Conservation (phyloP, 2,329 filamentous ascomycete species). For the Pestalotiopsis sp. region DNA sequence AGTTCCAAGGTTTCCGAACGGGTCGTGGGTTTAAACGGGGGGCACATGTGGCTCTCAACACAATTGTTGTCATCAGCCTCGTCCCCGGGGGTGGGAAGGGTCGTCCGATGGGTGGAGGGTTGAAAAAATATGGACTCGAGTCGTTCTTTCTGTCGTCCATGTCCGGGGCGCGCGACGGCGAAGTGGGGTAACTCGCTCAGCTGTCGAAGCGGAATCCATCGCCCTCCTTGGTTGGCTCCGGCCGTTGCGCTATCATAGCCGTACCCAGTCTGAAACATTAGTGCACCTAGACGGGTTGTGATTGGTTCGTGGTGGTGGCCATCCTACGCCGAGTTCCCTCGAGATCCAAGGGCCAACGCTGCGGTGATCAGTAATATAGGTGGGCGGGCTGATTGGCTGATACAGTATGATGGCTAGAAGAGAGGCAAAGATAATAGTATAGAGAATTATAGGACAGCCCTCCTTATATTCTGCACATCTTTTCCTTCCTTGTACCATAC, state of each 20-base stretch:
- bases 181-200: background rate
- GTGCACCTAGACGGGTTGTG: background rate
- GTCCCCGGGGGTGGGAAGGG: background rate
- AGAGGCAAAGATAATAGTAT: no score
- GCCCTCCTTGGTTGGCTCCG: background rate
- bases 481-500: background rate
- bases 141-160: background rate
- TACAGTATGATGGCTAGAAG: no score
- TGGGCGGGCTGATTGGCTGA: no score
- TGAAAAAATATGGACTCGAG: background rate
- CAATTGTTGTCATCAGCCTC: background rate
- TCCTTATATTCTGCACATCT: background rate
- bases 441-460: no score
- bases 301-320: background rate
- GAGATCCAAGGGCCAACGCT: no score
- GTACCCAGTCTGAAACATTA: conserved; percentile 3
- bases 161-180: background rate
- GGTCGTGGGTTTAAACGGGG: background rate
- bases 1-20: background rate
- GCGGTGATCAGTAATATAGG: no score
- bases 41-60: background rate
- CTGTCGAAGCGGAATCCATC: background rate
- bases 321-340: no score
- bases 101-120: background rate
- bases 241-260: background rate